Percentiles rank a stretch among this genome's conserved stretches.
These are phyloP conservation scores for Davidsoniella eucalypti DNA, from an alignment of 2,329 filamentous ascomycete genomes.

Conservation along the genomic window DNA sequence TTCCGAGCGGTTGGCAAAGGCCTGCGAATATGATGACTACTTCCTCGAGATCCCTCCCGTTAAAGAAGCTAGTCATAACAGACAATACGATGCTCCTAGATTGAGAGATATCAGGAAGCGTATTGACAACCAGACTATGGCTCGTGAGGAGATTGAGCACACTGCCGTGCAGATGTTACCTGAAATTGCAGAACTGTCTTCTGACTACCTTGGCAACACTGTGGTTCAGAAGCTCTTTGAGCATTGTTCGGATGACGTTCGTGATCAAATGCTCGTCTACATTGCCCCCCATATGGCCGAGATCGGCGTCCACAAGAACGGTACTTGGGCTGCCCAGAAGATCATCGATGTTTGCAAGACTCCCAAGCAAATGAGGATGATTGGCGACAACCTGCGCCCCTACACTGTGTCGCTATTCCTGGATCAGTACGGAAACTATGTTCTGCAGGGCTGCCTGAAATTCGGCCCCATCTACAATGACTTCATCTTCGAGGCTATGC, in stretches of 20 bases:
- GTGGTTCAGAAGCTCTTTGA: conserved; percentile 99
- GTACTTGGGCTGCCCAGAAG: conserved; percentile 97
- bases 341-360: conserved; percentile 94
- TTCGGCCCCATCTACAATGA: conserved; percentile 81
- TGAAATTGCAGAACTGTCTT: conserved; percentile 85
- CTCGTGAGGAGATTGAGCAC: conserved; percentile 73
- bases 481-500: conserved; percentile 97
- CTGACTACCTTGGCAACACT: conserved; percentile 94
- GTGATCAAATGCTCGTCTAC: conserved; percentile 77
- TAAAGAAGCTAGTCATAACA: conserved; percentile 71
- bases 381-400: conserved; percentile 68
- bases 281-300: conserved; percentile 88
- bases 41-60: conserved; percentile 76
- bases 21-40: conserved; percentile 58
- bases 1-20: conserved; percentile 46
- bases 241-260: conserved; percentile 77
- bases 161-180: conserved; percentile 90
- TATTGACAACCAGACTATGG: conserved; percentile 87
- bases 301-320: conserved; percentile 97
- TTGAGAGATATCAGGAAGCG: conserved; percentile 91
- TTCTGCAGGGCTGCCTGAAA: conserved; percentile 87
- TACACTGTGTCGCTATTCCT: conserved; percentile 87
- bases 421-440: conserved; percentile 97
- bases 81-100: conserved; percentile 85
- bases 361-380: conserved; percentile 62